Evolutionary conservation across 2,329 filamentous ascomycete species (phyloP).

Genomic region (Blastomyces percursus): DNA sequence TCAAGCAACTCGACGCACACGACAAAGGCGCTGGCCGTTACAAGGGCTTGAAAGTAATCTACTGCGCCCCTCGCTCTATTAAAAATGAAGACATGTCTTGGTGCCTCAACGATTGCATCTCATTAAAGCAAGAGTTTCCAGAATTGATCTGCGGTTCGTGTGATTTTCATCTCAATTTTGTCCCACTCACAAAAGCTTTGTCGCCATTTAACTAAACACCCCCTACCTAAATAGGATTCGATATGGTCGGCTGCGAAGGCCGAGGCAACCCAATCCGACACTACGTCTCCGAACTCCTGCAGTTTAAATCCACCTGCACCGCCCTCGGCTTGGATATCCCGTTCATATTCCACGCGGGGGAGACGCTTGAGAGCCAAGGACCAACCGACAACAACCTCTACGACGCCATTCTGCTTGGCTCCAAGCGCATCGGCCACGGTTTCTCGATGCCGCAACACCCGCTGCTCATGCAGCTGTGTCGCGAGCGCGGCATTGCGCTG

Average conservation of each 20-base stretch:
- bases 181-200: not conserved
- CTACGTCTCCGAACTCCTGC: constrained; percentile 74
- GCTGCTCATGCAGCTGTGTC: constrained; percentile 75
- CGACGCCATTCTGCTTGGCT: constrained; percentile 77
- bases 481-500: constrained; percentile 74
- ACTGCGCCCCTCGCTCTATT: constrained; percentile 5
- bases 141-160: constrained; percentile 7
- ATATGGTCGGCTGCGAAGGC: constrained; percentile 83
- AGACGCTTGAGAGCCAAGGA: constrained; percentile 70
- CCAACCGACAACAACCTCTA: constrained; percentile 74
- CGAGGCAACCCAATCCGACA: constrained; percentile 63
- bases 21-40: not conserved
- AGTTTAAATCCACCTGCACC: constrained; percentile 79
- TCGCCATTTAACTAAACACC: not conserved
- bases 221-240: constrained; percentile 52
- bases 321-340: constrained; percentile 71
- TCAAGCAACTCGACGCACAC: not conserved
- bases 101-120: constrained; percentile 7
- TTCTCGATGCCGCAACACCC: constrained; percentile 89
- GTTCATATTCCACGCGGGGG: constrained; percentile 93
- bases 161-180: not conserved
- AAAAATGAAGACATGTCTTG: constrained; percentile 5
- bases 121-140: constrained; percentile 4
- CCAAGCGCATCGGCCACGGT: constrained; percentile 78
- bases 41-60: constrained; percentile 6